Percentiles rank a stretch among this genome's conserved stretches.
Conservation (phyloP, 176 grass and related monocot species). For the Hsuehochloa calcarea region DNA sequence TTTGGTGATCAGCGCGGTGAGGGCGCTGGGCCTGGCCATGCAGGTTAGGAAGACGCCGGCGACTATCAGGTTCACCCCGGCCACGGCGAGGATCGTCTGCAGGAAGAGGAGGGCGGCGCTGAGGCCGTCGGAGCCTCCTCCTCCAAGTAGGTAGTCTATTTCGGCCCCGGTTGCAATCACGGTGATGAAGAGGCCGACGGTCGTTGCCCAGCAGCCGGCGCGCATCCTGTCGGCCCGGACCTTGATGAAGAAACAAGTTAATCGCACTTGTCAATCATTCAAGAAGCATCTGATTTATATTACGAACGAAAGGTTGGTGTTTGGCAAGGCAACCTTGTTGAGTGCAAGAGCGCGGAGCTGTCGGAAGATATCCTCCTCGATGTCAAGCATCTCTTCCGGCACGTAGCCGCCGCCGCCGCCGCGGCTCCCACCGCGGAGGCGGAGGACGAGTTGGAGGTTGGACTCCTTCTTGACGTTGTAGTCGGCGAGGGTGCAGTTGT, state of each 20-base stretch:
- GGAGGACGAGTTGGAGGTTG: background rate
- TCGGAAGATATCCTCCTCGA: background rate
- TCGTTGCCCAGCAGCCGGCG: background rate
- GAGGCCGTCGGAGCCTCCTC: background rate
- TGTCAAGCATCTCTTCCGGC: background rate
- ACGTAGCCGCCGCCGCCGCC: background rate
- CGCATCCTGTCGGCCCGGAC: background rate
- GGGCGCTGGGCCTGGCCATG: background rate
- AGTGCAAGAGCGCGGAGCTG: too few species aligned
- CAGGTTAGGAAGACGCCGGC: background rate
- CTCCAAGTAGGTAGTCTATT: too few species aligned
- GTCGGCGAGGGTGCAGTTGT: conserved; percentile 46
- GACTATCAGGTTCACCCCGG: too few species aligned
- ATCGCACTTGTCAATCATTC: too few species aligned
- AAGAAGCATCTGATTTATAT: too few species aligned
- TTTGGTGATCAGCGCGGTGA: background rate
- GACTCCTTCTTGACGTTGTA: conserved; percentile 34
- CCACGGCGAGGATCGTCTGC: too few species aligned
- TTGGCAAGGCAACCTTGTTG: too few species aligned
- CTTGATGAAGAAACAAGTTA: too few species aligned
- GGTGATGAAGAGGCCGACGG: too few species aligned
- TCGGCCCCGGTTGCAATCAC: too few species aligned
- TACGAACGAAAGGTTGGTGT: too few species aligned
- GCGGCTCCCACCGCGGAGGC: background rate
- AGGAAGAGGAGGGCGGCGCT: too few species aligned